Base-by-base conservation (phyloP, 2,329 filamentous ascomycete genomes). In the Alternaria burnsii region DNA sequence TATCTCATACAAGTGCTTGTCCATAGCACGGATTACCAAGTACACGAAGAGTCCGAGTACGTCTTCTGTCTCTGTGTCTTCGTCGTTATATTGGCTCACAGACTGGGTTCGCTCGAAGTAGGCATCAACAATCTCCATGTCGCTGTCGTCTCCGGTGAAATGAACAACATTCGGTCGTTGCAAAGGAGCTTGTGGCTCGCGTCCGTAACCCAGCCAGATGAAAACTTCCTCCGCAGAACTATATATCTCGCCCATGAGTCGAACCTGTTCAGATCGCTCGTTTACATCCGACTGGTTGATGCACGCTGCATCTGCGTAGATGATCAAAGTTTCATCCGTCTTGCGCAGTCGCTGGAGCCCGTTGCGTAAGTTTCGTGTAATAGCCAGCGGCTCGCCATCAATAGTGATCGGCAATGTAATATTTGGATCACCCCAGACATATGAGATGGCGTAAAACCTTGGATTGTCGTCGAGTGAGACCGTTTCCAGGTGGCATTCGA, bases 211-310 rank as follows among this genome's bases (percentile, higher is more conserved):
- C n/a, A 58, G 56, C 41, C 56, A 58, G 5, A 55, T 55, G 11
- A 28, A 20, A 2, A 41, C 34, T 22, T 53, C 43, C 32, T 52
- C 7, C 8, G 63, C 58, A 2, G n/a, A 43, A 8, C 26, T 41
- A 8, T 63, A 68, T 18, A 68, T 57, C 9, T 65, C 51, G 6
- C 53, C 36, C 66, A 65, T 68, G 3, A 60, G 32, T 7, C 52
- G 26, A 0, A 68, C 59, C 50, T 65, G 65, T 3, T 55, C 3
- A 3, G 28, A 47, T 5, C 46, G 18, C 47, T 68, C 64, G 3
- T 43, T 22, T 5, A 26, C n/a, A 38, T 67, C 48, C 0, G 44
- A 47, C 24, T 69, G 66, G 28, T 70, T 63, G 36, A 70, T 63
- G 28, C 64, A 68, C 2, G 59, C 36, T 34, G 62, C 64, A 34